Conservation (phyloP, 1,284 basidiomycete genomes). For the Cryptococcus jaspeensis region DNA sequence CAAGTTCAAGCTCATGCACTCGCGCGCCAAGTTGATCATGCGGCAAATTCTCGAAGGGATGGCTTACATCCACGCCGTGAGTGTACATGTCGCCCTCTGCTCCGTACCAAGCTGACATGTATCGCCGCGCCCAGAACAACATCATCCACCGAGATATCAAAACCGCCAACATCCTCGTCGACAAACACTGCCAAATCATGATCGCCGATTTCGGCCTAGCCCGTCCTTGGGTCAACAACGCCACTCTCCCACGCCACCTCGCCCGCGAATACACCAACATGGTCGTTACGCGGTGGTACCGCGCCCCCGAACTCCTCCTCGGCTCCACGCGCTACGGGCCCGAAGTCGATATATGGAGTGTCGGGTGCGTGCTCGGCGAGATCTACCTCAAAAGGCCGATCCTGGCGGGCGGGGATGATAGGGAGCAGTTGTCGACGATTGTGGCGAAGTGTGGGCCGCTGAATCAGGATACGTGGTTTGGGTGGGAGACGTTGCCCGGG, state of each 20-base stretch:
- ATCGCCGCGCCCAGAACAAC: constrained; percentile 87
- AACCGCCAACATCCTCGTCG: constrained; percentile 93
- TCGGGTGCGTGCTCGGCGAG: constrained; percentile 94
- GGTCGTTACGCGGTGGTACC: constrained; percentile 98
- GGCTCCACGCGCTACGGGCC: constrained; percentile 87
- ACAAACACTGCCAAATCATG: constrained; percentile 74
- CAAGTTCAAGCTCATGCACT: constrained; percentile 72
- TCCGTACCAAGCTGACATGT: too few species aligned
- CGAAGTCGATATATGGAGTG: constrained; percentile 97
- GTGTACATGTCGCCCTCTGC: constrained; percentile 36
- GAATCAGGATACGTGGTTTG: constrained; percentile 70
- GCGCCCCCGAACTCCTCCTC: constrained; percentile 90
- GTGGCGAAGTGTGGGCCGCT: constrained; percentile 86
- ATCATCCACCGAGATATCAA: constrained; percentile 99
- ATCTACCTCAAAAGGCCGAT: constrained; percentile 91
- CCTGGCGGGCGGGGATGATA: constrained; percentile 79
- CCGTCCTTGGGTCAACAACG: constrained; percentile 59
- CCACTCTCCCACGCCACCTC: constrained; percentile 48
- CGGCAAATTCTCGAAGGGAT: constrained; percentile 92
- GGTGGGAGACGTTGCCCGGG: constrained; percentile 72
- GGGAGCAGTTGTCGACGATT: constrained; percentile 88
- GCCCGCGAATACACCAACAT: constrained; percentile 84
- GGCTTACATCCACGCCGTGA: constrained; percentile 87
- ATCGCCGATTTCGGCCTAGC: constrained; percentile 98
- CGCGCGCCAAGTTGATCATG: constrained; percentile 93